Conservation (phyloP, 306 rosid genomes). For the Cucurbita maxima region DNA sequence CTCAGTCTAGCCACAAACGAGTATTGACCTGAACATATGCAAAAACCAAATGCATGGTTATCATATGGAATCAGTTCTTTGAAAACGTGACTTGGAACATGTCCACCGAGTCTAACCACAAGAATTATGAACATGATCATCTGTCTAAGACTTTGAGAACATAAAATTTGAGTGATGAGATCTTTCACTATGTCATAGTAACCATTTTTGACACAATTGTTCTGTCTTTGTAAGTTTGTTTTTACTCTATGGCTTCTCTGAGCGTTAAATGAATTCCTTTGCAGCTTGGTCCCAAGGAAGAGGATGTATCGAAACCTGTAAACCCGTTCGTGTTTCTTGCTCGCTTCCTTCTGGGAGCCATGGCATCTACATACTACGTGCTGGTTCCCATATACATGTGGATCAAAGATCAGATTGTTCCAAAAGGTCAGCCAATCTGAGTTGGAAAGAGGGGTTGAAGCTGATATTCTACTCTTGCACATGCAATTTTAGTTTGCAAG, state of each 20-base stretch:
- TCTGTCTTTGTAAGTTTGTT: neutral
- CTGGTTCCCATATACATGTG: slow-evolving; percentile 87
- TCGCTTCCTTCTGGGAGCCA: slow-evolving; percentile 56
- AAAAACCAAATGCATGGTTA: neutral
- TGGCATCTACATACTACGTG: slow-evolving; percentile 71
- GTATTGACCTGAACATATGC: neutral
- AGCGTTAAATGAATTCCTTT: neutral
- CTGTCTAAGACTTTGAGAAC: neutral
- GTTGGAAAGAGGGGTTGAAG: slow-evolving; percentile 9
- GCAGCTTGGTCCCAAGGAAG: slow-evolving; percentile 97
- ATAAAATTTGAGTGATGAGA: neutral
- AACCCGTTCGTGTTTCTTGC: slow-evolving; percentile 35
- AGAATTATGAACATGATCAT: neutral
- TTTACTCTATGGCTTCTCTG: neutral
- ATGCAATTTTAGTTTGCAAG: neutral
- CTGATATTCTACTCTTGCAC: slow-evolving; percentile 7
- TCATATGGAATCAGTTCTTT: neutral
- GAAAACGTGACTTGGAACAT: neutral
- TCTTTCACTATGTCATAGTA: neutral
- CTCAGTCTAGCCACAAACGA: neutral
- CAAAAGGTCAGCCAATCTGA: slow-evolving; percentile 73
- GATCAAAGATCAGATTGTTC: slow-evolving; percentile 78
- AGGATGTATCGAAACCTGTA: slow-evolving; percentile 56
- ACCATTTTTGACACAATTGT: neutral
- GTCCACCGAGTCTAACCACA: neutral